Base-by-base conservation (phyloP, 768 basidiomycete genomes). In the Tylopilus felleus region DNA sequence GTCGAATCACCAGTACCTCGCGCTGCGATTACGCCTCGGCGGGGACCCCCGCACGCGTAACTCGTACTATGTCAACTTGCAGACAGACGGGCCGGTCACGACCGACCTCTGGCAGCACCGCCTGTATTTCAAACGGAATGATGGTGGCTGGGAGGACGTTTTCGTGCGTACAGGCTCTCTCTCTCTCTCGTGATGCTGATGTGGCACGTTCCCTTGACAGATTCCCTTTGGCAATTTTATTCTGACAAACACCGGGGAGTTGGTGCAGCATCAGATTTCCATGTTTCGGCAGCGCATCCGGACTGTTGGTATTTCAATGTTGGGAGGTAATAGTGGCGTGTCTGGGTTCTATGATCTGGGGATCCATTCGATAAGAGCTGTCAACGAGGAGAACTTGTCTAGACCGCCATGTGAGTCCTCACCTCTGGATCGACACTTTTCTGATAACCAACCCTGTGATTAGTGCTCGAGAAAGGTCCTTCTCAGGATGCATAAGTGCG, bases 71-170 rank as follows among this genome's bases (percentile, higher is more conserved):
- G 88, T 93, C 45, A 98, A 98, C 71, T 74, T 98, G 43, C 94
- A 97, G 69, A 96, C 93, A 3, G 88, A 93, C 48, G 88, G 90
- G 1, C 78, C 83, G 41, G 77, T 90, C 46, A 80, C 84, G 47
- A 87, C 84, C 35, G 93, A 96, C 67, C 74, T 98, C n/a, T 98
- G 90, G 86, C 96, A 97, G 66, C 94, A 98, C 61, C 81, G 91
- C 31, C 75, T 98, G n/a, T 90, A 82, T 71, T 89, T 94, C 67
- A 75, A 78, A 47, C 78, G 81, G 51, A 73, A 75, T 25, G 80
- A 85, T 53, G 79, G 82, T 23, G 73, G 75, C 5, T 95, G 93
- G 93, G 88, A 93, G 67, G 85, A 92, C 62, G 68, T 95, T 16
- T 85, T 85, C 63, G 91, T 90, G 58, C 61, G 85, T 78, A n/a